These are phyloP conservation scores for Hippophae tibetana DNA, from an alignment of 306 rosid genomes.

Conservation along the genomic window DNA sequence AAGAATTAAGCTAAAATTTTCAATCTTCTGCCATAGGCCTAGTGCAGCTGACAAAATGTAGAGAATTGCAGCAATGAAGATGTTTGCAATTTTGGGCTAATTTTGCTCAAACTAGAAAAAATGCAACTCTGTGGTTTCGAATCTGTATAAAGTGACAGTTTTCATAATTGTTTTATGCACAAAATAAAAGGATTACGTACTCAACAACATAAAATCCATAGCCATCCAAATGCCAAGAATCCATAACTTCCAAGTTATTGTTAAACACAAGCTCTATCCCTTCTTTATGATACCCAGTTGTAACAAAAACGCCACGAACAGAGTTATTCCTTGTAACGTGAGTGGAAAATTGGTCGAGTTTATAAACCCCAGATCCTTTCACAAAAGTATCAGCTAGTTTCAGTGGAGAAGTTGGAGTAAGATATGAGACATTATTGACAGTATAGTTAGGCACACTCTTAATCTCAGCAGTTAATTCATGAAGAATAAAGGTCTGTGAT, in stretches of 20 bases:
- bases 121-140: not conserved
- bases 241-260: slow-evolving; percentile 30
- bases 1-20: no score
- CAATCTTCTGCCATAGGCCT: no score
- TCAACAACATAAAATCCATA: slow-evolving; percentile 56
- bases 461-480: slow-evolving; percentile 26
- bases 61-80: no score
- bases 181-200: slow-evolving; percentile 12
- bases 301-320: slow-evolving; percentile 44
- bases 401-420: slow-evolving; percentile 45
- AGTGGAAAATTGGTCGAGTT: slow-evolving; percentile 40
- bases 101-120: no score
- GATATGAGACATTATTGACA: slow-evolving; percentile 56
- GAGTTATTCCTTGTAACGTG: slow-evolving; percentile 12
- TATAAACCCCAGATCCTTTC: slow-evolving; percentile 35
- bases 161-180: not conserved
- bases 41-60: no score
- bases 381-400: slow-evolving; percentile 51
- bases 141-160: not conserved
- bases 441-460: slow-evolving; percentile 27
- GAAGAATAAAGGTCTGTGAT: slow-evolving; percentile 44
- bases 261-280: slow-evolving; percentile 52
- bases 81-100: no score
- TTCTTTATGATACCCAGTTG: slow-evolving; percentile 38
- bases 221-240: slow-evolving; percentile 80